These are phyloP conservation scores for Calonectria multiphialidica DNA, from an alignment of 2,329 filamentous ascomycete genomes.

Conservation along the genomic window DNA sequence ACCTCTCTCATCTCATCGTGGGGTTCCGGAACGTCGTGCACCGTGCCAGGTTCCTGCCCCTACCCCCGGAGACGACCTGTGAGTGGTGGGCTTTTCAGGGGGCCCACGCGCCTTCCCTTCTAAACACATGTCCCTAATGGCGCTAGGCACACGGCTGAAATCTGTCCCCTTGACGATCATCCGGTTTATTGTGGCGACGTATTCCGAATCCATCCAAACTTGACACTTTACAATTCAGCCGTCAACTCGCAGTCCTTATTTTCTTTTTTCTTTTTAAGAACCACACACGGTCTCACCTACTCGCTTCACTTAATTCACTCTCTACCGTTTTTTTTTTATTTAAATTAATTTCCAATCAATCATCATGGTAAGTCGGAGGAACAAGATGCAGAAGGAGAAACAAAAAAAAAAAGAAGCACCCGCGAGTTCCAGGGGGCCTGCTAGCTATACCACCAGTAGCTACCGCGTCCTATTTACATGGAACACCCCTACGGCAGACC, in stretches of 20 bases:
- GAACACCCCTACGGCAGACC: neutral
- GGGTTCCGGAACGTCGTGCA: neutral
- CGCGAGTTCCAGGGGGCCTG: neutral
- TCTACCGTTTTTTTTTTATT: neutral
- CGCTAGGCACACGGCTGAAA: conserved; percentile 34
- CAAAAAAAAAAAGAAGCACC: neutral
- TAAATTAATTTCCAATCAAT: neutral
- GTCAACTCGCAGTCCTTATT: neutral
- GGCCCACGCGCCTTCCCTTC: neutral
- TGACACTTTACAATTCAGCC: neutral
- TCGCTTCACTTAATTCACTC: neutral
- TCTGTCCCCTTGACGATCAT: conserved; percentile 43
- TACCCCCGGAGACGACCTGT: neutral
- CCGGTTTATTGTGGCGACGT: conserved; percentile 26
- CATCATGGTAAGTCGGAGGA: conserved; percentile 13
- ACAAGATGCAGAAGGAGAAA: too few species aligned
- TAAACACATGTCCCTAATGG: conserved; percentile 50
- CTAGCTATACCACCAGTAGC: neutral
- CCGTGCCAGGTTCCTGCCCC: neutral
- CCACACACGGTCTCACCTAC: neutral
- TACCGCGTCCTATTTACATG: conserved; percentile 3
- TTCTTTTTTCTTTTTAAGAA: neutral
- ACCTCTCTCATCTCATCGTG: conserved; percentile 2
- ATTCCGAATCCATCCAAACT: conserved; percentile 23
- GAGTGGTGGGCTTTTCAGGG: conserved; percentile 24